Evolutionary conservation across 345 rosid species (phyloP), one percentile per base, ranked within the genome.

Genomic region (Populus tremula): DNA sequence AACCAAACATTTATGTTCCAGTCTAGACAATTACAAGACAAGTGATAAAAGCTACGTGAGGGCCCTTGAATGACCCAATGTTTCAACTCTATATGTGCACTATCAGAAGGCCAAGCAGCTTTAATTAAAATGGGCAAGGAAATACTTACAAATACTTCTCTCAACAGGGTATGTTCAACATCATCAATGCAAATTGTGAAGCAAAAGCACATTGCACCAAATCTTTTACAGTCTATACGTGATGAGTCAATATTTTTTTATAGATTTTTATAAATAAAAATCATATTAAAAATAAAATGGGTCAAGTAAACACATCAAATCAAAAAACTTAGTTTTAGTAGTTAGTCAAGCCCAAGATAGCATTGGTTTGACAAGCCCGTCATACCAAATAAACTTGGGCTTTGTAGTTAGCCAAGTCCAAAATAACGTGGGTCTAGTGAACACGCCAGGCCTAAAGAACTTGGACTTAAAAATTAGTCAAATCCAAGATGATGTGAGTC

Each of bases 21-120:
- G 74, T 23, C 21, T 41, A 63, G 82, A 85, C 88, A 82, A 78
- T 84, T 71, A 77, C 56, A 76, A 56, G 87, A 81, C 87, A 82
- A 83, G 73, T 75, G 41, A 50, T 17, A 13, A 17, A 43, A 43
- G 33, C 47, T 78, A 5, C 25, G 45, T 54, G 71, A 77, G 79
- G 87, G 81, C 86, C 86, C 77, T 74, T 47, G 18, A 79, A 82
- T 80, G 69, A 66, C 74, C 17, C 41, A 78, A 65, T 85, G 90
- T 81, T 88, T 81, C 82, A 82, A 82, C 89, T 65, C 66, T 50
- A 1, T 74, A 66, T 29, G 56, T 71, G 86, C 78, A 79, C 83
- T 66, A 84, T 77, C 82, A 85, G 83, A 84, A 76, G 67, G 74
- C 47, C 53, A 21, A 12, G 21, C 18, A 12, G n/a, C 43, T 6